Base-by-base conservation (phyloP, 2,329 filamentous ascomycete species). In the Fusarium sp. region DNA sequence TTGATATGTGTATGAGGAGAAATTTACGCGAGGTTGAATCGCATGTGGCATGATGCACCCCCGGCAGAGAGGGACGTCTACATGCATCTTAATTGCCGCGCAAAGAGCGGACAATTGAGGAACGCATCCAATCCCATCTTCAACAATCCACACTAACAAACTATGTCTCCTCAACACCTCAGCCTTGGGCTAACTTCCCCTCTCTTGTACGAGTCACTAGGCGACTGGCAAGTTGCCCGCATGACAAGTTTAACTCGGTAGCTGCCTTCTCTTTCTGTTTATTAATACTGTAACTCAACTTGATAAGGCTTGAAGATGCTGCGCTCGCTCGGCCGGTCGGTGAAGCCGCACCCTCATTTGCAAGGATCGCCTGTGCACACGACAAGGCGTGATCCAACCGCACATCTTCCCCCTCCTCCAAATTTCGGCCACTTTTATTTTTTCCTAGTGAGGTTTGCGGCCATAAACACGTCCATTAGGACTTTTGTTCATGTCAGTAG, bases 351-450 rank as follows among this genome's bases (percentile, higher is more conserved):
- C 44, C 40, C 43, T 21, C 50, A 38, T 44, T 36, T 56, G 54
- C 63, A 70, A 68, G 67, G 67, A 62, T 70, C 21, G 49, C 47
- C 56, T 49, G 22, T 44, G 67, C 59, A 70, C 62, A 59, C 47
- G 53, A 50, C 67, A 57, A 70, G 63, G 53, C 50, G 67, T 70
- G 67, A 68, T 61, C 54, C 22, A 70, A 61, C 62, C 50, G 38
- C 55, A 44, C 9, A 33, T 31, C 33, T 50, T 44, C 46, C 62
- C 54, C 42, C 33, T 63, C 53, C 56, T 68, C 50, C 51, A 59
- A 54, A 46, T 49, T 26, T 44, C 62, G 38, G 28, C 49, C 45
- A 45, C 54, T 53, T 44, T 51, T 47, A 49, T 42, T 47, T 69
- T 40, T 42, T 47, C 26, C 42, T 33, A 56, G 38, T 55, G 47